Base-by-base conservation (phyloP, 1,284 basidiomycete species). In the Ustilago curta region DNA sequence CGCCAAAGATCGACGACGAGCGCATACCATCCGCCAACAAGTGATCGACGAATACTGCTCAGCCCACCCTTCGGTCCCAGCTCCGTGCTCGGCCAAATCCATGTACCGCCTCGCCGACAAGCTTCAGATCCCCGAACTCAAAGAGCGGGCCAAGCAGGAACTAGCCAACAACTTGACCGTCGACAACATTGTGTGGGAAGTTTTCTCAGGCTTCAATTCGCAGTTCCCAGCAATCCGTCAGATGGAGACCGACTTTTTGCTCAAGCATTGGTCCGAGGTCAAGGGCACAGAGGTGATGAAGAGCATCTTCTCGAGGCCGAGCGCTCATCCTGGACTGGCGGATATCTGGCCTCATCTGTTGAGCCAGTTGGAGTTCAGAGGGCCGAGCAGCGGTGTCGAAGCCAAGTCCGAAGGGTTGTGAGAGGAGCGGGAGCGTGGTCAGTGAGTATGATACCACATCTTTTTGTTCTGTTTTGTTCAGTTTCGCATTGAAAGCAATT, bases 21-120 rank as follows among this genome's bases (percentile, higher is more conserved):
- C 71, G 8, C 66, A 74, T 29, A 40, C 40, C 4, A 49, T 61
- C 21, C 78, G 80, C 16, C 70, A 79, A 43, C 59, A 60, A 19
- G 51, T 76, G 19, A 70, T 81, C 25, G 78, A 80, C 27, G 59
- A 58, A 21, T 77, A 74, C 59, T 70, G 68, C 64, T 25, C 53
- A 1, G 16, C 54, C 16, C 47, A 91, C 79, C 49, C 88, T 2
- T 88, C 88, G 16, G 87, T 89, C 42, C 91, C 92, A 0, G 87
- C 88, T n/a, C 93, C 93, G 0, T 93, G 92, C 78, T 93, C 91
- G 23, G 92, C 93, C 11, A 95, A 95, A 85, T 91, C 93, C 3
- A 90, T 91, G n/a, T 95, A 93, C 83, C 88, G 92, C 43, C 87
- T 94, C n/a, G 56, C 76, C 90, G 91, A 91, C 68, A 82, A 82